Evolutionary conservation across 345 rosid species (phyloP).

Genomic region (Viola odorata): DNA sequence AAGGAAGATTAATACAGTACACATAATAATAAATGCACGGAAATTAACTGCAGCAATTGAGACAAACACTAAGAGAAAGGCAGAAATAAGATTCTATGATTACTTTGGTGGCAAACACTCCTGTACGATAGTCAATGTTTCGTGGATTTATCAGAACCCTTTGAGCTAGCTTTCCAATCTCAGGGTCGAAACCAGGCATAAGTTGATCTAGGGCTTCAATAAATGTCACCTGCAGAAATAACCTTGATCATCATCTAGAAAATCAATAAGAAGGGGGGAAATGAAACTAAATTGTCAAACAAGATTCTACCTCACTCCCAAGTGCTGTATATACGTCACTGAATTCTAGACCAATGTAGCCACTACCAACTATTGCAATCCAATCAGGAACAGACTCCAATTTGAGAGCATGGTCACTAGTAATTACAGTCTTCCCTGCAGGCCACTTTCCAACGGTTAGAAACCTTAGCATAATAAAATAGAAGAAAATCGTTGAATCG

Average conservation of each 20-base stretch:
- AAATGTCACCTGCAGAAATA: conserved; percentile 72
- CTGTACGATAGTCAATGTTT: conserved; percentile 88
- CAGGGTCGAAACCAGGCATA: conserved; percentile 99
- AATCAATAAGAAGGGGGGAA: not conserved
- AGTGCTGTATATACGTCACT: conserved; percentile 99
- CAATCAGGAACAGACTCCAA: conserved; percentile 94
- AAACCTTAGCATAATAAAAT: not conserved
- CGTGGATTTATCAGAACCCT: conserved; percentile 90
- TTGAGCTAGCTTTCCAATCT: conserved; percentile 93
- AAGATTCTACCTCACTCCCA: conserved; percentile 85
- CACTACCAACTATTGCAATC: conserved; percentile 98
- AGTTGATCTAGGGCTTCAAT: conserved; percentile 95
- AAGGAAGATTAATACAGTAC: conserved; percentile 6
- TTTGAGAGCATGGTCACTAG: conserved; percentile 98
- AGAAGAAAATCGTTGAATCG: not conserved
- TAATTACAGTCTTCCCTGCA: conserved; percentile 97
- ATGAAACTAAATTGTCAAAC: not conserved
- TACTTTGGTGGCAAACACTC: conserved; percentile 97
- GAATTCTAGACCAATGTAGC: conserved; percentile 98
- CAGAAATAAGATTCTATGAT: not conserved
- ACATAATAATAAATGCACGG: not conserved
- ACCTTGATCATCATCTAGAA: conserved; percentile 4
- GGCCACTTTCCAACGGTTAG: conserved; percentile 13
- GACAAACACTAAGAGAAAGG: conserved; percentile 1
- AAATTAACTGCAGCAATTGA: too few relatives aligned